Percentiles rank a stretch among this genome's conserved stretches.
Evolutionary conservation across 1,284 basidiomycete genomes (phyloP).

Genomic region (Boletus sp.): DNA sequence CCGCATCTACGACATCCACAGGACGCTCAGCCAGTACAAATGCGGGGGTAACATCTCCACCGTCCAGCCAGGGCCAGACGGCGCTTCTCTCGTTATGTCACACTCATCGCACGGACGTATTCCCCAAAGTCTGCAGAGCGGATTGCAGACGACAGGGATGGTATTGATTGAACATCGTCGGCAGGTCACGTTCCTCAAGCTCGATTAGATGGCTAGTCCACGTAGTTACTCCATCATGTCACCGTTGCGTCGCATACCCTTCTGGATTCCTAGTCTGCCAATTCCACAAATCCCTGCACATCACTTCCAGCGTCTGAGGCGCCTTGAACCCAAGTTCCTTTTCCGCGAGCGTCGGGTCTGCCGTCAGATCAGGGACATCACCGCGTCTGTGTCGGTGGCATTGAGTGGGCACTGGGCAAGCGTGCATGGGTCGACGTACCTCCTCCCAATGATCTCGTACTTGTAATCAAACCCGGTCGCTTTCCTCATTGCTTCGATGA

Average conservation of each 20-base stretch:
- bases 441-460: conserved; percentile 87
- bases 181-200: too few relatives aligned
- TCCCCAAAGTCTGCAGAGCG: too few relatives aligned
- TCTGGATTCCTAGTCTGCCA: conserved; percentile 87
- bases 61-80: too few relatives aligned
- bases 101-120: too few relatives aligned
- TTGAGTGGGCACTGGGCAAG: conserved; percentile 2
- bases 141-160: too few relatives aligned
- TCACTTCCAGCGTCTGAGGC: conserved; percentile 76
- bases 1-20: too few relatives aligned
- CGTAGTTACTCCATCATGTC: neutral
- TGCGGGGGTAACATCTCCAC: too few relatives aligned
- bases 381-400: conserved; percentile 63
- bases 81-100: too few relatives aligned
- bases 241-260: conserved; percentile 55
- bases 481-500: conserved; percentile 94
- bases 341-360: conserved; percentile 90
- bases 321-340: conserved; percentile 96
- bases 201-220: neutral
- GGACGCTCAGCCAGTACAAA: too few relatives aligned
- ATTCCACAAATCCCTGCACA: conserved; percentile 94
- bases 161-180: too few relatives aligned
- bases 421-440: conserved; percentile 54
- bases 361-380: conserved; percentile 97
- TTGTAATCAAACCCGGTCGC: conserved; percentile 89